Evolutionary conservation across 768 basidiomycete genomes (phyloP), one percentile per base, ranked within the genome.

Genomic region (Boletus sp.): DNA sequence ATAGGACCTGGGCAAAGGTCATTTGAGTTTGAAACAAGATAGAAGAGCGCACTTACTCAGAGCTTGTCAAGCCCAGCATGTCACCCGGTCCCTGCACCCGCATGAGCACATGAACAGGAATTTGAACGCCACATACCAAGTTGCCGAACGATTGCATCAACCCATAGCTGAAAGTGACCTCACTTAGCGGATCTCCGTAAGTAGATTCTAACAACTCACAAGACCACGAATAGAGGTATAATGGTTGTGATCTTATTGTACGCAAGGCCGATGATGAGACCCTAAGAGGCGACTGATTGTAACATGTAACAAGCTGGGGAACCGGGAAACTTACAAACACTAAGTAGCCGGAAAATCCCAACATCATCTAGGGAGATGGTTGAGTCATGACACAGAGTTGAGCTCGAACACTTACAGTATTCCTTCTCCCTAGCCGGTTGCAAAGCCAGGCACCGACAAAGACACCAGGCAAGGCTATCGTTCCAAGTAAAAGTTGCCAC

Each of bases 61-160:
- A 81, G 50, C 83, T 84, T 49, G 84, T 82, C 42, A 87, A 77
- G 48, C 85, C 84, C 10, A 86, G 68, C 83, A 87, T 87, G 63
- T 89, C 81, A 20, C 89, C 88, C 3, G 87, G 87, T 17, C 87
- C 87, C 83, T 85, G 59, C 24, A 54, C 18, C 24, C 29, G 17
- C 12, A 47, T 73, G 12, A 67, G 46, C 24, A 32, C 48, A 46
- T 9, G 24, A 41, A 49, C 14, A n/a, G 24, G 32, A 57, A 29
- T 12, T 39, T 30, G 20, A 37, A 36, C 41, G 36, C 15, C 18
- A 65, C 73, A 39, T 65, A 81, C 83, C 73, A 88, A 47, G 63
- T 89, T 89, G n/a, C 86, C 87, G 45, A 78, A 80, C 4, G 83
- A 86, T 62, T 87, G 84, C 86, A 89, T 86, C 52, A 87, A 71